These are phyloP conservation scores for Delonix regia DNA, from an alignment of 306 rosid genomes.

Conservation along the genomic window DNA sequence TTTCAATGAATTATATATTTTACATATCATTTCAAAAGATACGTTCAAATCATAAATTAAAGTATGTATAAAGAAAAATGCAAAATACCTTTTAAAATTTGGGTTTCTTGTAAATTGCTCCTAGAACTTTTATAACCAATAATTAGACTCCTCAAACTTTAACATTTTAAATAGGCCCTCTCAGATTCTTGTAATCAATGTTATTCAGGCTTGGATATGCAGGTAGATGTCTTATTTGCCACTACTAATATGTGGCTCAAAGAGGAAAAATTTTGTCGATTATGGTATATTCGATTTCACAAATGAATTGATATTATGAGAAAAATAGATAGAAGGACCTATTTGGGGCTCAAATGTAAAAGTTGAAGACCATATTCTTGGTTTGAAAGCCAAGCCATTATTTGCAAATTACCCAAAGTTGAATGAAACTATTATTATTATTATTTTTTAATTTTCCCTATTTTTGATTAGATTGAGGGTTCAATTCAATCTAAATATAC, in stretches of 20 bases:
- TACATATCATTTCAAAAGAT: neutral
- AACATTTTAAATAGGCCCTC: too few relatives aligned
- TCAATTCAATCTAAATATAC: constrained; percentile 38
- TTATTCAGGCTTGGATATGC: too few relatives aligned
- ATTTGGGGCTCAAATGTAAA: neutral
- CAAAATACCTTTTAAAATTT: too few relatives aligned
- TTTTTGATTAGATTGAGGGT: constrained; percentile 22
- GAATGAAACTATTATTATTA: too few relatives aligned
- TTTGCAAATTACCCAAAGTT: neutral
- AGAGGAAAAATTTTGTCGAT: too few relatives aligned
- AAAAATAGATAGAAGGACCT: neutral
- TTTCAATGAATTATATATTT: neutral
- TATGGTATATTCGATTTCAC: neutral
- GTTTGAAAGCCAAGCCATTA: neutral
- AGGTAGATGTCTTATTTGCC: too few relatives aligned
- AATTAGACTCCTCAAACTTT: too few relatives aligned
- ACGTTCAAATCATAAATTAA: neutral
- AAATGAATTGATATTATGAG: neutral
- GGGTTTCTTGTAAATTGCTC: too few relatives aligned
- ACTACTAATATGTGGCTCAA: too few relatives aligned
- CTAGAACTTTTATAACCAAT: too few relatives aligned
- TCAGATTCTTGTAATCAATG: too few relatives aligned
- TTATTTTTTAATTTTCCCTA: neutral
- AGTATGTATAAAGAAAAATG: neutral
- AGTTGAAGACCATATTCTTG: neutral